Conservation (phyloP, 1,139 yeast genomes). For the Geotrichum citri-aurantii region DNA sequence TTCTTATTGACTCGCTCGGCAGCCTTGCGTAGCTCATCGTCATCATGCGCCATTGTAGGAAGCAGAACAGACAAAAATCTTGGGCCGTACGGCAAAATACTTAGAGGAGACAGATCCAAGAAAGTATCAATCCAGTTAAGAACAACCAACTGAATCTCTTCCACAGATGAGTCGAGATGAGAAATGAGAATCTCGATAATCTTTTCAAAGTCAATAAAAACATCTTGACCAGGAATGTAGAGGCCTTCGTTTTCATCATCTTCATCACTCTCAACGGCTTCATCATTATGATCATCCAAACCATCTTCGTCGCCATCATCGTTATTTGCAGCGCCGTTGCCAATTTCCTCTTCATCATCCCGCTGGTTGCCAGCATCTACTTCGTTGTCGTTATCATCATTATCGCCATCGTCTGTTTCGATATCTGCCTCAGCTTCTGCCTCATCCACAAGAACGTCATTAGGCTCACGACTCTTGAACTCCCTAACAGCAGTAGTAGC, state of each 20-base stretch:
- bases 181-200: constrained; percentile 75
- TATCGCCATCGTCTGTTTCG: constrained; percentile 2
- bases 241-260: constrained; percentile 46
- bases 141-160: constrained; percentile 74
- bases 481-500: not conserved
- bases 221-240: constrained; percentile 81
- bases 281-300: constrained; percentile 21
- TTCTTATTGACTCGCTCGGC: constrained; percentile 52
- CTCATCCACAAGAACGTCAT: not conserved
- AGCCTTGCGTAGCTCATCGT: constrained; percentile 46
- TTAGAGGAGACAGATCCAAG: constrained; percentile 66
- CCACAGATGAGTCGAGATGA: constrained; percentile 66
- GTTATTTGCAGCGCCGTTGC: constrained; percentile 14
- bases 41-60: constrained; percentile 51
- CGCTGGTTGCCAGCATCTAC: constrained; percentile 3
- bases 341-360: constrained; percentile 16
- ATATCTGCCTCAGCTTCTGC: not conserved
- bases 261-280: constrained; percentile 26
- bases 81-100: constrained; percentile 63
- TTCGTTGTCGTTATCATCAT: not conserved
- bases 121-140: constrained; percentile 79
- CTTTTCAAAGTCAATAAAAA: constrained; percentile 71
- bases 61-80: constrained; percentile 52
- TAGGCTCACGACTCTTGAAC: not conserved
- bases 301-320: constrained; percentile 15